Percentiles rank a stretch among this genome's conserved stretches.
Conservation (phyloP, 2,329 filamentous ascomycete genomes). For the Calonectria naviculata region DNA sequence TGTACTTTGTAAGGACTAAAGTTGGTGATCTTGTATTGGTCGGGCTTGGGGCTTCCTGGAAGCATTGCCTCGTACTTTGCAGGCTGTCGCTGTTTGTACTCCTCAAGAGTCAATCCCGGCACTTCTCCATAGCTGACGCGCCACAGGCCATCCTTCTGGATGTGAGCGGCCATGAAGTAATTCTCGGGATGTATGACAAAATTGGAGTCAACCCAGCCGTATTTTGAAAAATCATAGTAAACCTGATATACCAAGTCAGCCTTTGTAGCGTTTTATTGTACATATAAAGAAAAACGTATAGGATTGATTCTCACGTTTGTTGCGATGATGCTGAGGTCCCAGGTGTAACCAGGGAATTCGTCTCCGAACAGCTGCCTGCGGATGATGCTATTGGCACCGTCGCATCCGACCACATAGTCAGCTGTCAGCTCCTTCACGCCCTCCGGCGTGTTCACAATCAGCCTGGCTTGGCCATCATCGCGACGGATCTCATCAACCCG, state of each 20-base stretch:
- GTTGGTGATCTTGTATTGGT: neutral
- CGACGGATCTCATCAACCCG: neutral
- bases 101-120: neutral
- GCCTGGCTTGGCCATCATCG: neutral
- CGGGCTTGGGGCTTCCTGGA: neutral
- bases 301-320: neutral
- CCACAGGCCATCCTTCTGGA: neutral
- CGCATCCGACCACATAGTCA: neutral
- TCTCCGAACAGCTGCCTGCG: neutral
- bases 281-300: too few species aligned
- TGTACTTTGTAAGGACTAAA: neutral
- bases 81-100: neutral
- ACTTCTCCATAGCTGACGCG: neutral
- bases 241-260: neutral
- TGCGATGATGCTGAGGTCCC: neutral
- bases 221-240: neutral
- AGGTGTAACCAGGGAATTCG: neutral
- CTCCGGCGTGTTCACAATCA: neutral
- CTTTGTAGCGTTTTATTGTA: too few species aligned
- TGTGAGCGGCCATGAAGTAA: neutral
- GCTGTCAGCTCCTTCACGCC: neutral
- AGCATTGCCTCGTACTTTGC: neutral
- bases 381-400: neutral
- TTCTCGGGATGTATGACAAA: neutral
- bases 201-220: neutral